phyloP scores from a whole-genome alignment of 306 rosid species.

The Malus asiatica region DNA sequence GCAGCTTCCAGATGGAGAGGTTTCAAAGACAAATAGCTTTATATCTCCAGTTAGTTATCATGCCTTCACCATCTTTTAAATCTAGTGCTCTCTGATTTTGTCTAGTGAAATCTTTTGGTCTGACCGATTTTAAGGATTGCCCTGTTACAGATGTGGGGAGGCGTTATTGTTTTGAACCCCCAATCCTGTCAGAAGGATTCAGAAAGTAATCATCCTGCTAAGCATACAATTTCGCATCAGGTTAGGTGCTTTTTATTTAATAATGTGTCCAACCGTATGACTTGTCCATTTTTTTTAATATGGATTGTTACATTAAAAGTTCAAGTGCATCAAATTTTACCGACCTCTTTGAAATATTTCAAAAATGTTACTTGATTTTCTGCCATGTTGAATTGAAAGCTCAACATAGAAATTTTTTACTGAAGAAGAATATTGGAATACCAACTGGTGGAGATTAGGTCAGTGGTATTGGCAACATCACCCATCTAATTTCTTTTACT shows the following conservation, averaged over 20 bases:
- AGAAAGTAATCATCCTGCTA: constrained; percentile 42
- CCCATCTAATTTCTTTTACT: background rate
- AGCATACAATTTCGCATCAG: constrained; percentile 50
- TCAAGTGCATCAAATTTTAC: background rate
- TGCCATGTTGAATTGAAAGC: background rate
- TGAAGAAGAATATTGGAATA: background rate
- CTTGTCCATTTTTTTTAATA: background rate
- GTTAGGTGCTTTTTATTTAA: constrained; percentile 32
- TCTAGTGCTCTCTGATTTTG: background rate
- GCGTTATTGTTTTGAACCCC: constrained; percentile 86
- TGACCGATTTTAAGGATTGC: constrained; percentile 13
- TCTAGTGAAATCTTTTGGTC: constrained; percentile 5
- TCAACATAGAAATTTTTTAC: background rate
- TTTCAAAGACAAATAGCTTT: constrained; percentile 83
- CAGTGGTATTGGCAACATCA: background rate
- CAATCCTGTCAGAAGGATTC: constrained; percentile 42
- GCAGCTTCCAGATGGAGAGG: constrained; percentile 74
- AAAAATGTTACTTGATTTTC: background rate
- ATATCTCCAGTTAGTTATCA: constrained; percentile 76
- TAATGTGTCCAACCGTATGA: background rate
- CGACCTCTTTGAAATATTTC: background rate
- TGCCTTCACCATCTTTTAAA: constrained; percentile 13
- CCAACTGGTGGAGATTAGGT: background rate
- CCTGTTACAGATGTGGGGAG: constrained; percentile 92
- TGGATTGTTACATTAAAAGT: background rate